Conservation (phyloP, 1,284 basidiomycete species). For the Rhodotorula sp. region DNA sequence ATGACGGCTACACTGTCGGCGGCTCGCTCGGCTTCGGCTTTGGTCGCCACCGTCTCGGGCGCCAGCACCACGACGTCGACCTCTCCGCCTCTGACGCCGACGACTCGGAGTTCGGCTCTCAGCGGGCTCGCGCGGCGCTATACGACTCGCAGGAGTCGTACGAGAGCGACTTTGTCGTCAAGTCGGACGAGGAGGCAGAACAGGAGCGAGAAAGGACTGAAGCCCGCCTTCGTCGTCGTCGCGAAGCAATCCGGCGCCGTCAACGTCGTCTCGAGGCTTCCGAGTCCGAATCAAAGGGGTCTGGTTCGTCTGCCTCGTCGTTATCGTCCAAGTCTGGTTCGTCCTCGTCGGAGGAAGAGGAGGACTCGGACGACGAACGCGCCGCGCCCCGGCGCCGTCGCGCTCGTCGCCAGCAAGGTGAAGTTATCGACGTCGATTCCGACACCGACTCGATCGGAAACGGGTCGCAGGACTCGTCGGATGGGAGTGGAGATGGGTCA, state of each 20-base stretch:
- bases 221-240: neutral
- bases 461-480: neutral
- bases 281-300: too few relatives aligned
- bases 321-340: neutral
- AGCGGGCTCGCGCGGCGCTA: neutral
- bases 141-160: neutral
- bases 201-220: neutral
- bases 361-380: neutral
- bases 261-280: too few relatives aligned
- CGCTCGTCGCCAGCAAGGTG: neutral
- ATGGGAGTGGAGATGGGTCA: constrained; percentile 13
- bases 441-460: neutral
- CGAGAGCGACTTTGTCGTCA: constrained; percentile 8
- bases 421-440: neutral
- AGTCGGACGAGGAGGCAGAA: neutral
- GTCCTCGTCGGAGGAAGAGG: neutral
- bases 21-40: neutral
- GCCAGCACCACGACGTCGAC: constrained; percentile 9
- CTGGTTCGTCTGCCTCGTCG: neutral
- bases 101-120: neutral
- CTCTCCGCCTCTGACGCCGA: constrained; percentile 10
- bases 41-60: neutral
- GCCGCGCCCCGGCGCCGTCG: neutral
- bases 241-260: too few relatives aligned
- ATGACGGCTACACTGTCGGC: neutral